Base-by-base conservation (phyloP, 2,329 filamentous ascomycete genomes). In the Arthrobotrys conoides region DNA sequence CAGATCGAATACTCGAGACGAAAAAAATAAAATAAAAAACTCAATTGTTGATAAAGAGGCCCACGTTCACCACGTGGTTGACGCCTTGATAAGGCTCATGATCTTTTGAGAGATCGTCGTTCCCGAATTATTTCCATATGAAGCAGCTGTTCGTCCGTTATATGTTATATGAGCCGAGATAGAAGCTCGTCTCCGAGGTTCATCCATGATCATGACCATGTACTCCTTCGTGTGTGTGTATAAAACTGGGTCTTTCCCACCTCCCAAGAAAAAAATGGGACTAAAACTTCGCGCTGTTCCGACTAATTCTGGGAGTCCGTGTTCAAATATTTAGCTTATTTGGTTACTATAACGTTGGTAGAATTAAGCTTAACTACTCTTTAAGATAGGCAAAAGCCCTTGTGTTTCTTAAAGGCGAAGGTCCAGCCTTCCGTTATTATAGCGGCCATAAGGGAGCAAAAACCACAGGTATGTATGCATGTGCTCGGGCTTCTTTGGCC, bases 31-130 rank as follows among this genome's bases (percentile, higher is more conserved):
- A 22, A 14, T 41, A 3, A 41, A 48, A 51, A 48, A 51, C 14
- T 14, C 5, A 36, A 36, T 12, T 30, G 27, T 36, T 36, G 9
- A 36, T 12, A 3, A 36, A 68, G 16, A 65, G 49, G 49, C 70
- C 63, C 70, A 67, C 70, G 51, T 55, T 48, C 55, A 55, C 71
- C 71, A 76, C 71, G 71, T 76, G 71, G 71, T 38, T 49, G 69
- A 72, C 36, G 57, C 57, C 27, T 65, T 18, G 61, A 48, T 49
- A 12, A 30, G 5, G 8, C 12, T 16, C 44, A 30, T 41, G 16
- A 22, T n/a, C 30, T 24, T 12, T 30, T 30, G 38, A 65, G 22
- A 18, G 44, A 65, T 33, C 61, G 49, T 59, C 57, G 55, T 67
- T 9, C 48, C 5, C 1, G 24, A 51, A 24, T 16, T 9, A 51